phyloP scores from a whole-genome alignment of 1,139 yeast species.

The Saccharomyces hybrid region DNA sequence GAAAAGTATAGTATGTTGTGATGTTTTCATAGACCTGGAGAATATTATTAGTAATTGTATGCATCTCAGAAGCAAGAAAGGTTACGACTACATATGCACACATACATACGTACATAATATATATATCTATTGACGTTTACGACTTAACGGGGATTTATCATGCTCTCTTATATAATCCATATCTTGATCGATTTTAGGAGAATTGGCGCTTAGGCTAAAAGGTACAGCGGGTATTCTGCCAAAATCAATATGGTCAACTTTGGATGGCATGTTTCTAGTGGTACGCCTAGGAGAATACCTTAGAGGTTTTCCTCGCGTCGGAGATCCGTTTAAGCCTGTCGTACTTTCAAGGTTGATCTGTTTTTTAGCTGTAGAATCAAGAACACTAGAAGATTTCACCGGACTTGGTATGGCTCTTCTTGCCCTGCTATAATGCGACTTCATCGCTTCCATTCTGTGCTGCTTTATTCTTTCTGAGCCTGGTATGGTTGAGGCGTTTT shows the following conservation, averaged over 20 bases:
- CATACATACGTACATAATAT: not conserved
- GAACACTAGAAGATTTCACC: conserved; percentile 13
- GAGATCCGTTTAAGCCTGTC: not conserved
- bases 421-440: conserved; percentile 22
- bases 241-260: not conserved
- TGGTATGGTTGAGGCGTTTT: conserved; percentile 18
- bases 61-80: not conserved
- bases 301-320: not conserved
- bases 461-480: conserved; percentile 28
- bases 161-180: not conserved
- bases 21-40: not conserved
- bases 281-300: not conserved
- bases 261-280: not conserved
- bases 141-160: not conserved
- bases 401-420: conserved; percentile 30
- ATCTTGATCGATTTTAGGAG: not conserved
- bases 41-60: not conserved
- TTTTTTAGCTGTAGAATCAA: conserved; percentile 10
- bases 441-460: conserved; percentile 24
- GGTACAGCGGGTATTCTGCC: not conserved
- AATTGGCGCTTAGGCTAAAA: not conserved
- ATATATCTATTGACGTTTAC: not conserved
- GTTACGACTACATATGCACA: not conserved
- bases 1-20: not conserved
- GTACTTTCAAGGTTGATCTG: not conserved